Evolutionary conservation across 495 filamentous ascomycete genomes (phyloP).

Genomic region (Tricharina praecox): DNA sequence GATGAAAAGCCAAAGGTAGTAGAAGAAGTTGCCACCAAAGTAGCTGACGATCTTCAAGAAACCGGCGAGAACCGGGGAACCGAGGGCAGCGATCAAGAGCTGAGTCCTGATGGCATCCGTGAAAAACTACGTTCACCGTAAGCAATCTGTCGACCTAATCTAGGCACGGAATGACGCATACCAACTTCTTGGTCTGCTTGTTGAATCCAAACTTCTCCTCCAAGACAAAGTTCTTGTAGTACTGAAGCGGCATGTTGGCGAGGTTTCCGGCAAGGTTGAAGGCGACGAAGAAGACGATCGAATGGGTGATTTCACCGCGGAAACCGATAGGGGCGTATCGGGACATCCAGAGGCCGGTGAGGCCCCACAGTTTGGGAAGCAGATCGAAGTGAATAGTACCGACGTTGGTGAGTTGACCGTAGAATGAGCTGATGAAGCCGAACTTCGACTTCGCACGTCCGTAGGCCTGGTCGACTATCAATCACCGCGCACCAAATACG

Average conservation of each 20-base stretch:
- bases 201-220: slow-evolving; percentile 98
- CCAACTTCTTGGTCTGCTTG: slow-evolving; percentile 74
- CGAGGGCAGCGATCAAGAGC: slow-evolving; percentile 57
- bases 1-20: slow-evolving; percentile 89
- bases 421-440: slow-evolving; percentile 58
- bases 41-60: slow-evolving; percentile 82
- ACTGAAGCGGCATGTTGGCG: slow-evolving; percentile 59
- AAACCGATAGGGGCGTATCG: slow-evolving; percentile 59
- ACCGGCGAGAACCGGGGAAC: slow-evolving; percentile 70
- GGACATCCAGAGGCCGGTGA: slow-evolving; percentile 57
- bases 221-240: slow-evolving; percentile 87
- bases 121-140: slow-evolving; percentile 38
- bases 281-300: slow-evolving; percentile 74
- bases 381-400: slow-evolving; percentile 78
- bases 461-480: slow-evolving; percentile 44
- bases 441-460: slow-evolving; percentile 89
- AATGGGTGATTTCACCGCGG: slow-evolving; percentile 84
- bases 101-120: slow-evolving; percentile 87
- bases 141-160: background rate
- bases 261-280: slow-evolving; percentile 68
- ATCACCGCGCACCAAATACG: background rate
- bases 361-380: slow-evolving; percentile 73
- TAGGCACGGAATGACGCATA: background rate
- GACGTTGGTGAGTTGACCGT: slow-evolving; percentile 69
- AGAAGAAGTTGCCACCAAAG: slow-evolving; percentile 86